These are phyloP conservation scores for Anthracocystis walkeri DNA, from an alignment of 1,284 basidiomycete species.

Conservation along the genomic window DNA sequence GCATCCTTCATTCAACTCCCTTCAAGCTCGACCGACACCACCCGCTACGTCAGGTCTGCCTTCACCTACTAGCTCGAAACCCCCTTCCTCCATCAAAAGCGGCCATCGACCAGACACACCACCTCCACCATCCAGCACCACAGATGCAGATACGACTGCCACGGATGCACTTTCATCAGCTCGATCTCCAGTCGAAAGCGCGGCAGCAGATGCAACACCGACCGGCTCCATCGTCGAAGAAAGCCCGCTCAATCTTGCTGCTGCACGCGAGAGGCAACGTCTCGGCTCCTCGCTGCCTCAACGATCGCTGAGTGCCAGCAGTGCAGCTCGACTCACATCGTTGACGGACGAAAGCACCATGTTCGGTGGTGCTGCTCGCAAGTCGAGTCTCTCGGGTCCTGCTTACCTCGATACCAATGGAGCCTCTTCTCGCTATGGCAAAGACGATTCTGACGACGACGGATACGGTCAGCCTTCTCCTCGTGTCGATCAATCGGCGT, in stretches of 20 bases:
- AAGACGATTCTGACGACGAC: constrained; percentile 51
- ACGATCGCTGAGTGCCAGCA: constrained; percentile 44
- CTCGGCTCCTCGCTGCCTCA: constrained; percentile 33
- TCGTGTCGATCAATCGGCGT: constrained; percentile 12
- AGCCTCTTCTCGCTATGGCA: constrained; percentile 6
- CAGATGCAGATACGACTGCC: background rate
- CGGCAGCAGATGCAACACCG: constrained; percentile 32
- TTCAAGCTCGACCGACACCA: constrained; percentile 59
- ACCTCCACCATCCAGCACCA: background rate
- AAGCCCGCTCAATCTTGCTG: constrained; percentile 46
- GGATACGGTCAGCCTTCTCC: constrained; percentile 56
- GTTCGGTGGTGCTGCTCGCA: constrained; percentile 39
- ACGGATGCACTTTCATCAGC: background rate
- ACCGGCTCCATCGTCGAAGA: constrained; percentile 40
- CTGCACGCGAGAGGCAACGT: constrained; percentile 43
- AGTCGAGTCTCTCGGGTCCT: constrained; percentile 15
- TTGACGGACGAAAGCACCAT: constrained; percentile 52
- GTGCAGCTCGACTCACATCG: constrained; percentile 39
- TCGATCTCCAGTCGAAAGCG: background rate
- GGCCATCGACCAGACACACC: constrained; percentile 34
- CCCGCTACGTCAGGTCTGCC: constrained; percentile 54
- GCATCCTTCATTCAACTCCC: constrained; percentile 60
- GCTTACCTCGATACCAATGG: constrained; percentile 18
- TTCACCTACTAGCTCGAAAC: constrained; percentile 46
- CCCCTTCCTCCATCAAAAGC: constrained; percentile 44